Base-by-base conservation (phyloP, 2,329 filamentous ascomycete genomes). In the Penicillium corylophilum region DNA sequence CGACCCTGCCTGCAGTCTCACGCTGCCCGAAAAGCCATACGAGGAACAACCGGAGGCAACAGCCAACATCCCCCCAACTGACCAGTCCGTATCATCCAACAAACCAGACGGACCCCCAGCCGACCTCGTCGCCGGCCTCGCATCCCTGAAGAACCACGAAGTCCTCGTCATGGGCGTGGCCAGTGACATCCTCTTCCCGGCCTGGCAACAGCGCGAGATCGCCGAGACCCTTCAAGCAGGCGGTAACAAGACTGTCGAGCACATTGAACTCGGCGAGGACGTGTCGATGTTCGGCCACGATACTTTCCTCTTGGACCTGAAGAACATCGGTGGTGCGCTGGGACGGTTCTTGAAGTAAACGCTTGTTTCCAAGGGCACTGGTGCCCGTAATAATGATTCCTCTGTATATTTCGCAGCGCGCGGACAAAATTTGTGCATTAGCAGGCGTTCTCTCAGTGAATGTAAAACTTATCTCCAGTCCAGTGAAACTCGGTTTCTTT, bases 161-260 rank as follows among this genome's bases (percentile, higher is more conserved):
- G 87, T 90, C 1, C 79, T 99, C 20, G 89, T 99, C 10, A 86
- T 99, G 77, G 94, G 94, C 29, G 94, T 97, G 4, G 90, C 90
- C 0, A 96, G 90, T 63, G 94, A 99, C 68, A 97, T 96, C 44
- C 76, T 99, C 31, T 99, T 99, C 74, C 94, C 94, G 0, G 91
- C 94, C 0, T 99, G 94, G 93, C 94, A 99, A 76, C 94, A 99
- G 76, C 84, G 89, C 47, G 94, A 99, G 72, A 86, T 99, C 55
- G 93, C 92, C 3, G 86, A 93, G 65, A 88, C 93, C 2, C 77
- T 99, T 57, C 83, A 85, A 53, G 80, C 82, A 29, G 82, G 82
- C 0, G 94, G 94, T 0, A 97, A 96, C 66, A 79, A 83, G 55
- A 84, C 82, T 28, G 92, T 99, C 0, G 87, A 85, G 40, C 91